A percentile compares a stretch with the other conserved stretches of the same genome.
Conservation (phyloP, 1,139 yeast species). For the Candida tetrigidarum region DNA sequence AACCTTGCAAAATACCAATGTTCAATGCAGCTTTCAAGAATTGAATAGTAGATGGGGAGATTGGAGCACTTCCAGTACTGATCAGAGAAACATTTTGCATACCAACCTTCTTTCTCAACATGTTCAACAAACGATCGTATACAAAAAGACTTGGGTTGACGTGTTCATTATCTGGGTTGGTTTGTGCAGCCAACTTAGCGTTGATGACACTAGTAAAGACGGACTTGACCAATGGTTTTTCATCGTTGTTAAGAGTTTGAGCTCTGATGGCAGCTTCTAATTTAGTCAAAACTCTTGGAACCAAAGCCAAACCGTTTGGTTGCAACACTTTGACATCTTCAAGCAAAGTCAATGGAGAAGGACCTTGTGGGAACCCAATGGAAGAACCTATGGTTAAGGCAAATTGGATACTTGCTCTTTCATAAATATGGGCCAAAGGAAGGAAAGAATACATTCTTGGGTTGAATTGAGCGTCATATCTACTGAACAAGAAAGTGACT, state of each 20-base stretch:
- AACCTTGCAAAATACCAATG: conserved; percentile 46
- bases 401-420: conserved; percentile 36
- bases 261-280: conserved; percentile 51
- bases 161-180: conserved; percentile 15
- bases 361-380: conserved; percentile 45
- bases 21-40: conserved; percentile 45
- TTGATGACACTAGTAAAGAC: conserved; percentile 33
- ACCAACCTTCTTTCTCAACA: conserved; percentile 41
- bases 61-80: conserved; percentile 49
- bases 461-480: conserved; percentile 15
- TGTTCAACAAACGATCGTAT: conserved; percentile 32
- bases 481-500: conserved; percentile 31
- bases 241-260: conserved; percentile 45
- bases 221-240: conserved; percentile 34
- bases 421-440: conserved; percentile 66
- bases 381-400: conserved; percentile 31
- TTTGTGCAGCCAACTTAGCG: conserved; percentile 36
- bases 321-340: conserved; percentile 41
- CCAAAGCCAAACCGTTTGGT: conserved; percentile 40
- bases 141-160: conserved; percentile 25
- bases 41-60: conserved; percentile 43
- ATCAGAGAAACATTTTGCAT: conserved; percentile 31
- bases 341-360: conserved; percentile 41
- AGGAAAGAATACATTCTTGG: conserved; percentile 23
- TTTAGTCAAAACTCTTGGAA: conserved; percentile 44